Evolutionary conservation across 495 filamentous ascomycete genomes (phyloP), one percentile per base, ranked within the genome.

Genomic region (Hypomontagnella monticulosa): DNA sequence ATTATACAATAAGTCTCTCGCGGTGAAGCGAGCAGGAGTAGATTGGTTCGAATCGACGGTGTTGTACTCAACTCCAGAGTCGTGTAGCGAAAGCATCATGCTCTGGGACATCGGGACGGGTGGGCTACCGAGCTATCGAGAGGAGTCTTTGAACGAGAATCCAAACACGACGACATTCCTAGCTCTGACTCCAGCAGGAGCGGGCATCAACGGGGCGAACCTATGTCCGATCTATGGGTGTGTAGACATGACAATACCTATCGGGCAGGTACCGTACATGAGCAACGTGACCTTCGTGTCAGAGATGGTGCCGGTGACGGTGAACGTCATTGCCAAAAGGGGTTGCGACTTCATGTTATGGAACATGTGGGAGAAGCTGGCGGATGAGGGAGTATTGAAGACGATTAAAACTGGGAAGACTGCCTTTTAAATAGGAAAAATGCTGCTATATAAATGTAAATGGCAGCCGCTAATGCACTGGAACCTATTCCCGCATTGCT

Each of bases 331-430:
- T 6, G 78, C 75, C 6, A 72, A 58, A 36, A 37, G 70, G 4
- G 79, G 78, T 0, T 82, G 79, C 47, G 78, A 82, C 44, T 76
- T 77, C 36, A 72, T 82, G 70, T 40, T 82, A 12, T 79, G 74
- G 61, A 75, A 80, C 54, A 70, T 80, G 71, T 73, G 79, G 47
- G 77, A 82, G 68, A 72, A 65, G 57, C 57, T 80, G 27, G 78
- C 78, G n/a, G 70, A 80, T 50, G 74, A 69, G 44, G 77, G 76
- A 0, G 71, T 80, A 14, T 33, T 72, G 55, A 56, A 75, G 63
- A 70, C 67, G 4, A 67, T 79, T 4, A 78, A 76, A 51, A 78
- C 76, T 4, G 76, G 76, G 15, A 60, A 67, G 57, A 74, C 69
- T 1, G 74, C 75, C 0, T 79, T 79, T 63, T 79, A 15, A 8